Base-by-base conservation (phyloP, 2,329 filamentous ascomycete genomes). In the Colletotrichum eleusines region DNA sequence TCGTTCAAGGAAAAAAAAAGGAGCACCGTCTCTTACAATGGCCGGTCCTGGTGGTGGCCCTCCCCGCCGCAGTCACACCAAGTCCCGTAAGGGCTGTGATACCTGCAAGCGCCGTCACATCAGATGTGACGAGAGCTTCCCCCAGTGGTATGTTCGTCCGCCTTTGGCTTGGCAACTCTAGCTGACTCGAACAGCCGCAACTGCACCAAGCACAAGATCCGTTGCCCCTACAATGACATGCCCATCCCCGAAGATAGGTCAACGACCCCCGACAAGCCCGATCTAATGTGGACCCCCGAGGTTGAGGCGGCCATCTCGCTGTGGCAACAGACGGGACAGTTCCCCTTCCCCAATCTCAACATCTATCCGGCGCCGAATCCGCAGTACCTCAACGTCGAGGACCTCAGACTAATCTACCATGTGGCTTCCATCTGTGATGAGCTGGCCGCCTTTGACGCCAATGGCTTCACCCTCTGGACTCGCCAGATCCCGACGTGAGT, bases 51-150 rank as follows among this genome's bases (percentile, higher is more conserved):
- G 95, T 83, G 94, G 94, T 87, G 95, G 95, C 86, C 95, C 95
- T 81, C 95, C 95, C 80, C 88, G 89, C 81, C 86, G 89, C 80
- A 97, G 95, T 86, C 96, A 99, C 86, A 99, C 96, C 80, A 99
- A 99, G 86, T 98, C 95, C 77, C 92, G 96, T 79, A 98, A 98
- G 85, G 96, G 96, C 74, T 99, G 96, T 88, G 95, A 97, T 78
- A 97, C 94, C 73, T 99, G 96, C 89, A 99, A 99, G 84, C 92
- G 93, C 80, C 91, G 96, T 80, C 96, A 99, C 83, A 99, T 99
- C 80, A 90, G 96, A 77, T 99, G 96, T 84, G 96, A 99, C 79
- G 96, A 99, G 82, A 97, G 90, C 76, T 98, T 97, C 78, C 96
- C 96, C 62, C 96, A 99, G 88, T 99, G 95, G 94, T 97, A 86